phyloP scores from a whole-genome alignment of 129 eudicot species.

The Dittrichia graveolens region DNA sequence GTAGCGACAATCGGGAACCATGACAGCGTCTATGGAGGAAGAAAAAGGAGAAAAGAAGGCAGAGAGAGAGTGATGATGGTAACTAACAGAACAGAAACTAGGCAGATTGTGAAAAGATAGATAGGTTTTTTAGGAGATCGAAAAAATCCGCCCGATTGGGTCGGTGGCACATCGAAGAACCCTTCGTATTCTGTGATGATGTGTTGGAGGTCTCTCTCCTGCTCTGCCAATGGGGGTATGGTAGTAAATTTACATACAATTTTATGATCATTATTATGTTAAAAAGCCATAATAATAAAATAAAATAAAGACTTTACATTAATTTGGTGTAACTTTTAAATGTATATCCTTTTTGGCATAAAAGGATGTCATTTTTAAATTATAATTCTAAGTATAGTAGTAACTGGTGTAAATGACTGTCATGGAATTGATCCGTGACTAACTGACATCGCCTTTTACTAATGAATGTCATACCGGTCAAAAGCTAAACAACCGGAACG shows the following conservation, averaged over 20 bases:
- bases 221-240: background rate
- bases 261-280: too few species aligned
- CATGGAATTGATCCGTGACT: too few species aligned
- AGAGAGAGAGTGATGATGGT: conserved; percentile 11
- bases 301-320: too few species aligned
- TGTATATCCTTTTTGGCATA: too few species aligned
- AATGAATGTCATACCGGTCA: too few species aligned
- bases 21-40: conserved; percentile 15
- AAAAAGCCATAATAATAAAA: too few species aligned
- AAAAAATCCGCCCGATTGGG: conserved; percentile 40
- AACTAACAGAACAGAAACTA: conserved; percentile 4
- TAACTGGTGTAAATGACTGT: too few species aligned
- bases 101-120: conserved; percentile 30
- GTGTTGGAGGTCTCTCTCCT: background rate
- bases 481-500: too few species aligned
- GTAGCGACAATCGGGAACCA: conserved; percentile 28
- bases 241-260: background rate
- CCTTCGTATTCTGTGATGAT: conserved; percentile 23
- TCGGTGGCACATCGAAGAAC: conserved; percentile 41
- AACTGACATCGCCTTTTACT: too few species aligned
- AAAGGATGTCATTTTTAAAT: too few species aligned
- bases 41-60: background rate
- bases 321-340: too few species aligned
- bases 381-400: too few species aligned
- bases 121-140: conserved; percentile 46